phyloP scores from a whole-genome alignment of 2,329 filamentous ascomycete species.

The Pleurostoma richardsiae region DNA sequence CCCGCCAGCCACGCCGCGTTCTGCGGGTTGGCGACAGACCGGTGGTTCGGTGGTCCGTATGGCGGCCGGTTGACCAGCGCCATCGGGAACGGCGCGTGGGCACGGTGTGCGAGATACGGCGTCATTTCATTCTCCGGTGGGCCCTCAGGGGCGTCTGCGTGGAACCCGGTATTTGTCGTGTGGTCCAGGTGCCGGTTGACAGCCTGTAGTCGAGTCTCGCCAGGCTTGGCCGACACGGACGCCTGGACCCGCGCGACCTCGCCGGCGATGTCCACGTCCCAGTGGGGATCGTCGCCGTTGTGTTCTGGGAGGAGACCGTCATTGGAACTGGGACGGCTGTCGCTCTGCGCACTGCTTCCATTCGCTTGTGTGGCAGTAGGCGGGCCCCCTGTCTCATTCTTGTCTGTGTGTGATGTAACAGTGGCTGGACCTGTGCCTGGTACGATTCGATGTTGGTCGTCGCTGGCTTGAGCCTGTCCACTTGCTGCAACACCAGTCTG shows the following conservation, averaged over 20 bases:
- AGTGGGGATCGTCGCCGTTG: slow-evolving; percentile 54
- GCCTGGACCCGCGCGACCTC: slow-evolving; percentile 61
- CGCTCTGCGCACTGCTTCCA: neutral
- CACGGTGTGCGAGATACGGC: slow-evolving; percentile 55
- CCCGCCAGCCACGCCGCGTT: slow-evolving; percentile 71
- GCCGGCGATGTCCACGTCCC: slow-evolving; percentile 53
- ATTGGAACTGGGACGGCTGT: slow-evolving; percentile 6
- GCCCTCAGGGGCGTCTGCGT: slow-evolving; percentile 48
- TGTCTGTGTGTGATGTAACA: slow-evolving; percentile 9
- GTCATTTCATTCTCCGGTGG: slow-evolving; percentile 53
- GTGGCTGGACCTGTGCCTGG: slow-evolving; percentile 14
- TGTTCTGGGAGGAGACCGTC: slow-evolving; percentile 43
- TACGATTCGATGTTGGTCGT: slow-evolving; percentile 9
- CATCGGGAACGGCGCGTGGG: slow-evolving; percentile 58
- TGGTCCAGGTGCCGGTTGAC: slow-evolving; percentile 64
- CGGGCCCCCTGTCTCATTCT: neutral
- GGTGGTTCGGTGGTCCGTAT: slow-evolving; percentile 58
- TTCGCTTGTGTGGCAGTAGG: too few relatives aligned
- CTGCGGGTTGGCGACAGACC: slow-evolving; percentile 61
- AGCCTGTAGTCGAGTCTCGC: slow-evolving; percentile 51
- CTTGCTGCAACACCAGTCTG: neutral
- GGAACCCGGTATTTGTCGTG: slow-evolving; percentile 44
- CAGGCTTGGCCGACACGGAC: slow-evolving; percentile 39
- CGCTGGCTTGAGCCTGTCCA: slow-evolving; percentile 6
- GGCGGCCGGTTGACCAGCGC: slow-evolving; percentile 67